Evolutionary conservation across 2,329 filamentous ascomycete genomes (phyloP).

Genomic region (Aspergillus sp.): DNA sequence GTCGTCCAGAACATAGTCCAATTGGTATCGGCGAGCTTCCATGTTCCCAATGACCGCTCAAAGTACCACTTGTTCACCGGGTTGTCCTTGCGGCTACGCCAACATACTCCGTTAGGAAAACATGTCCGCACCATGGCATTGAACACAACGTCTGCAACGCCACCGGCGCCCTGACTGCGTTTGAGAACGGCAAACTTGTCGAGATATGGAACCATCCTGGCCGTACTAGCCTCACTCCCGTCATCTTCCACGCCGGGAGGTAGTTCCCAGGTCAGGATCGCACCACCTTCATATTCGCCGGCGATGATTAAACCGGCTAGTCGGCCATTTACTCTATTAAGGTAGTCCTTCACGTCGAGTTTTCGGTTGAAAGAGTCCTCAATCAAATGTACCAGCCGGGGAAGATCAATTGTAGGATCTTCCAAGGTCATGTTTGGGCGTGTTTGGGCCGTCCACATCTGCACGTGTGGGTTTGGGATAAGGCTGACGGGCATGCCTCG

Average conservation of each 20-base stretch:
- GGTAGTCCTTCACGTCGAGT: slow-evolving; percentile 79
- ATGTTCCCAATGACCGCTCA: slow-evolving; percentile 79
- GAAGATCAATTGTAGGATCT: slow-evolving; percentile 78
- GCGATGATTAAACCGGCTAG: slow-evolving; percentile 92
- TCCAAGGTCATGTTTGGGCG: slow-evolving; percentile 67
- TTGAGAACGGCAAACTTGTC: slow-evolving; percentile 97
- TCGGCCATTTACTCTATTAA: slow-evolving; percentile 74
- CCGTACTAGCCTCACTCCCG: slow-evolving; percentile 51
- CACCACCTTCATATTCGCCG: slow-evolving; percentile 93
- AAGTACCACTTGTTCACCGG: slow-evolving; percentile 99
- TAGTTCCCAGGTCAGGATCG: slow-evolving; percentile 90
- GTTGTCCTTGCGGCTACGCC: slow-evolving; percentile 86
- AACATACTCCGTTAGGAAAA: slow-evolving; percentile 86
- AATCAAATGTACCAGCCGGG: slow-evolving; percentile 80
- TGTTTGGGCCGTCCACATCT: slow-evolving; percentile 67
- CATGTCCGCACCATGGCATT: slow-evolving; percentile 90
- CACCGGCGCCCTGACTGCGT: slow-evolving; percentile 81
- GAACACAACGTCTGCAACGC: slow-evolving; percentile 94
- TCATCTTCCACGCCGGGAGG: slow-evolving; percentile 62
- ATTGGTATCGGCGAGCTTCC: slow-evolving; percentile 75
- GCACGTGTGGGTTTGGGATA: slow-evolving; percentile 67
- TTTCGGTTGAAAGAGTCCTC: slow-evolving; percentile 89
- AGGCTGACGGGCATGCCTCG: slow-evolving; percentile 86
- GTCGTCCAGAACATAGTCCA: slow-evolving; percentile 99
- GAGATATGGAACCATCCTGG: slow-evolving; percentile 81